These are phyloP conservation scores for Drechmeria coniospora DNA, from an alignment of 2,329 filamentous ascomycete genomes.

Conservation along the genomic window DNA sequence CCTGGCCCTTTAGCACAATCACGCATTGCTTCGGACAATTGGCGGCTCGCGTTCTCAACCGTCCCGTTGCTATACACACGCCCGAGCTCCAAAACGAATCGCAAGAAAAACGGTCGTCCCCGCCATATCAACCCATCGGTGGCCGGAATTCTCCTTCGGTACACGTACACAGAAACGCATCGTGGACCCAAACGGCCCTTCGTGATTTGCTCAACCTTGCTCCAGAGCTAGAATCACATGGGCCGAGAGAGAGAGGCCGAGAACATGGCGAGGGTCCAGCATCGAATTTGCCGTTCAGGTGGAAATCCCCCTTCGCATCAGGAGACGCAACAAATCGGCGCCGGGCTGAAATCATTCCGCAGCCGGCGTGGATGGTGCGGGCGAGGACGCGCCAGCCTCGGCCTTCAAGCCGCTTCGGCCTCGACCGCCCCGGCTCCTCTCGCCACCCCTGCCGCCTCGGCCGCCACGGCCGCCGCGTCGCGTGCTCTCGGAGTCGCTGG, in stretches of 20 bases:
- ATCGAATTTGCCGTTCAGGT: not conserved
- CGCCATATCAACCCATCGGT: slow-evolving; percentile 12
- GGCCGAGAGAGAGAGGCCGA: slow-evolving; percentile 4
- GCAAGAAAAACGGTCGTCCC: slow-evolving; percentile 16
- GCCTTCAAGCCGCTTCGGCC: slow-evolving; percentile 44
- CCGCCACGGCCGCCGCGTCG: slow-evolving; percentile 40
- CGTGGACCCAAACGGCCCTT: slow-evolving; percentile 3
- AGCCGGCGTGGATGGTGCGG: slow-evolving; percentile 36
- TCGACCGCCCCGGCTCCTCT: slow-evolving; percentile 40
- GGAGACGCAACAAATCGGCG: not conserved
- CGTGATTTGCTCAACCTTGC: slow-evolving; percentile 6
- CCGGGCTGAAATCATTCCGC: slow-evolving; percentile 12
- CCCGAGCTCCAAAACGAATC: slow-evolving; percentile 18
- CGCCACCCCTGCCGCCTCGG: slow-evolving; percentile 41
- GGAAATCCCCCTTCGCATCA: not conserved
- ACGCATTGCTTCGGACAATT: too few species aligned
- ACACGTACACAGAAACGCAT: slow-evolving; percentile 14
- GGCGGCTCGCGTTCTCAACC: not conserved
- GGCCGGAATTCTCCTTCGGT: slow-evolving; percentile 20
- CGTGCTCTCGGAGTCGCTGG: slow-evolving; percentile 49
- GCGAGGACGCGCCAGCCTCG: slow-evolving; percentile 38
- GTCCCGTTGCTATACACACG: not conserved
- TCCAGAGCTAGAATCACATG: slow-evolving; percentile 8
- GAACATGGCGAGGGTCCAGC: not conserved
- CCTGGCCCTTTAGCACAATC: too few species aligned